Evolutionary conservation across 2,329 filamentous ascomycete species (phyloP).

Genomic region (Bipolaris bicolor): DNA sequence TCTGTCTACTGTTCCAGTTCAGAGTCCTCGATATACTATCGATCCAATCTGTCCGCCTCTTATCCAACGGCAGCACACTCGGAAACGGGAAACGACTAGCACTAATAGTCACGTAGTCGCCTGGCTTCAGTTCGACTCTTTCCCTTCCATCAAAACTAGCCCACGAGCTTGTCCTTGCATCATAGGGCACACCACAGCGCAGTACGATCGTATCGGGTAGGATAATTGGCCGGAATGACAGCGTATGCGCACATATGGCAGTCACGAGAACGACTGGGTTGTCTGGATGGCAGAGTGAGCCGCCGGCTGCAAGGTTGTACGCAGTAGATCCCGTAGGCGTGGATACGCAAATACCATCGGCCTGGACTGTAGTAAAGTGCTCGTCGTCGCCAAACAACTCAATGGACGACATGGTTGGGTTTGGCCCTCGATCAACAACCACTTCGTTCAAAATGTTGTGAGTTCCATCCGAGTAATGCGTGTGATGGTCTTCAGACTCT

Average conservation of each 20-base stretch:
- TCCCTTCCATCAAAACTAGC: conserved; percentile 97
- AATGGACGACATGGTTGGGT: conserved; percentile 89
- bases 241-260: conserved; percentile 90
- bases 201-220: conserved; percentile 95
- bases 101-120: conserved; percentile 85
- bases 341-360: conserved; percentile 90
- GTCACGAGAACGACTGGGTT: conserved; percentile 96
- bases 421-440: conserved; percentile 93
- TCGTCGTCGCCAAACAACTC: conserved; percentile 95
- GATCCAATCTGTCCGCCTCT: conserved; percentile 78
- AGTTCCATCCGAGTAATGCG: conserved; percentile 82
- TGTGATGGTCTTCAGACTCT: conserved; percentile 81
- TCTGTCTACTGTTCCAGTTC: conserved; percentile 81
- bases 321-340: conserved; percentile 95
- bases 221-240: conserved; percentile 96
- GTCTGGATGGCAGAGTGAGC: conserved; percentile 91
- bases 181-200: conserved; percentile 91
- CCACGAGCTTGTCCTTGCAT: conserved; percentile 88
- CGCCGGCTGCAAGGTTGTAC: conserved; percentile 95
- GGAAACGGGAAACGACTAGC: conserved; percentile 83
- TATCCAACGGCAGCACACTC: conserved; percentile 71
- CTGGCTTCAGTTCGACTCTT: conserved; percentile 72
- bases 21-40: conserved; percentile 80
- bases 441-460: conserved; percentile 95
- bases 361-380: conserved; percentile 91